Evolutionary conservation across 257 asterid species (phyloP).

Genomic region (Solanum virginianum): DNA sequence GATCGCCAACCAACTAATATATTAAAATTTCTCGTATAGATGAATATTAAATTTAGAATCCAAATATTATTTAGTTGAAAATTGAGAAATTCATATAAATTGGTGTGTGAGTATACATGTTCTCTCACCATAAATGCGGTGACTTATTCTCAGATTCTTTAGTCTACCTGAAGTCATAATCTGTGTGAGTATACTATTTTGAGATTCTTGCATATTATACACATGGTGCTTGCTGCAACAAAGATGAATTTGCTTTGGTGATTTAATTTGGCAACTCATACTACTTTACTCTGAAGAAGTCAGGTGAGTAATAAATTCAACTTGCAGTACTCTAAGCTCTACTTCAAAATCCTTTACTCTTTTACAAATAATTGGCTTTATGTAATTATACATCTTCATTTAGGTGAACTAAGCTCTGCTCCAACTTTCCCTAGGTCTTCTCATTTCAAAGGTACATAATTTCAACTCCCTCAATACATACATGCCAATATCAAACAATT

Average conservation of each 20-base stretch:
- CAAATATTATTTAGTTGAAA: no score
- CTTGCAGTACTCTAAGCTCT: background rate
- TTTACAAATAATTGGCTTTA: background rate
- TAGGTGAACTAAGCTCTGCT: no score
- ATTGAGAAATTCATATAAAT: no score
- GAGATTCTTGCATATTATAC: no score
- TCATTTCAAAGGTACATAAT: background rate
- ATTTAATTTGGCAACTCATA: background rate
- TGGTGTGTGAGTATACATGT: background rate
- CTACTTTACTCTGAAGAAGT: background rate
- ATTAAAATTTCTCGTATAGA: no score
- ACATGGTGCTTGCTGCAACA: background rate
- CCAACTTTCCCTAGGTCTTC: no score
- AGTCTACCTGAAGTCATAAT: no score
- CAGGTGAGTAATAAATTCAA: background rate
- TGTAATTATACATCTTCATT: no score
- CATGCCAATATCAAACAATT: background rate
- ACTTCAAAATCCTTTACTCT: no score
- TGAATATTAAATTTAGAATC: no score
- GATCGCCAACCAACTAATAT: no score
- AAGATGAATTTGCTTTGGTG: background rate
- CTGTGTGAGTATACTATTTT: background rate
- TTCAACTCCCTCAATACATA: background rate
- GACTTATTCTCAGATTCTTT: background rate
- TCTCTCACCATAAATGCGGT: background rate